A percentile compares a stretch with the other conserved stretches of the same genome.
Conservation (phyloP, 208 protist genomes). For the Endotrypanum monterogeii region DNA sequence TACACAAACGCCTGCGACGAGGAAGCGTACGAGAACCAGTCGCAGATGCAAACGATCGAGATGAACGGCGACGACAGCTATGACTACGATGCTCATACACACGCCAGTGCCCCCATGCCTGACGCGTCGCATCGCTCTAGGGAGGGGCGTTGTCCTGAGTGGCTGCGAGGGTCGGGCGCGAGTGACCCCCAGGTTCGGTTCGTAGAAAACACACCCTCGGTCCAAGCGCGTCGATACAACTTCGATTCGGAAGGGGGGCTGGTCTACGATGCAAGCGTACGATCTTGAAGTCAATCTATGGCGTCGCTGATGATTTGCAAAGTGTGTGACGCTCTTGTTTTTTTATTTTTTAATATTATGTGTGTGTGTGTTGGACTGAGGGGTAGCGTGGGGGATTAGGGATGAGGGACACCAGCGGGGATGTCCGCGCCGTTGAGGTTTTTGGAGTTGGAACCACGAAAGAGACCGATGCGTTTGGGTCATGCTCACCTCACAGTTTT, state of each 20-base stretch:
- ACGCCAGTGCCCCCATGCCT: neutral
- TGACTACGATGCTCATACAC: neutral
- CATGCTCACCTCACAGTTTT: neutral
- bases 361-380: neutral
- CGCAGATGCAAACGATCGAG: slow-evolving; percentile 23
- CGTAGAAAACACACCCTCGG: neutral
- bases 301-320: neutral
- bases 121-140: neutral
- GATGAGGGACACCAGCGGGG: no score
- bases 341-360: no score
- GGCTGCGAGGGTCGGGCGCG: slow-evolving; percentile 7
- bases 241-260: slow-evolving; percentile 15
- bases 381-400: neutral
- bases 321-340: neutral
- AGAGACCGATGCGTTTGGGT: neutral
- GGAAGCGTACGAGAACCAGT: neutral
- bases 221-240: slow-evolving; percentile 11
- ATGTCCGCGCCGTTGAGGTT: neutral
- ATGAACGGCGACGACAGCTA: slow-evolving; percentile 23
- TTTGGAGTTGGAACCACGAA: neutral
- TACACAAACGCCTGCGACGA: neutral
- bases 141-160: neutral
- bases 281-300: neutral
- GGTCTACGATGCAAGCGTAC: slow-evolving; percentile 6
- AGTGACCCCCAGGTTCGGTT: neutral